phyloP scores from a whole-genome alignment of 2,329 filamentous ascomycete genomes.

The Chaetomium globosum region DNA sequence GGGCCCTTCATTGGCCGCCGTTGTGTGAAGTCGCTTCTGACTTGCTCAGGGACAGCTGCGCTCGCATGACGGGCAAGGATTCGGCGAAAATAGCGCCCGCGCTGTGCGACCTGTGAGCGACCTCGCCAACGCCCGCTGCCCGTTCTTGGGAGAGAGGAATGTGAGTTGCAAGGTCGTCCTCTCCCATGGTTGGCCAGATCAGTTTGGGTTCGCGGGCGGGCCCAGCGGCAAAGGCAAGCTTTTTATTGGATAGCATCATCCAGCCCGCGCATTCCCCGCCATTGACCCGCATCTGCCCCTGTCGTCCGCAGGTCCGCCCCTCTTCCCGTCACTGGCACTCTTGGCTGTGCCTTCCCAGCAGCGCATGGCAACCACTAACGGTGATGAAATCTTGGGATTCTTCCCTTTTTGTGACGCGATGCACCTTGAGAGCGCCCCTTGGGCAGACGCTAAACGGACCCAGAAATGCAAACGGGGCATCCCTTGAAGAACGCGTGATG shows the following conservation, averaged over 20 bases:
- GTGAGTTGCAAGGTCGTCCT: slow-evolving; percentile 35
- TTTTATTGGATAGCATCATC: slow-evolving; percentile 33
- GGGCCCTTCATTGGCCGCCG: slow-evolving; percentile 41
- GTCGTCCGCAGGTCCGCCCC: slow-evolving; percentile 16
- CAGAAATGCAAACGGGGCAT: slow-evolving; percentile 11
- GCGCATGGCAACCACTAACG: slow-evolving; percentile 1
- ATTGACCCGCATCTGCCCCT: slow-evolving; percentile 29
- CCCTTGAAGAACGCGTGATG: slow-evolving; percentile 12
- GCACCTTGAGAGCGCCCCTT: neutral
- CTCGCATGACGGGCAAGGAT: slow-evolving; percentile 44
- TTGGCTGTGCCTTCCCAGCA: slow-evolving; percentile 1
- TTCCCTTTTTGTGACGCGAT: neutral
- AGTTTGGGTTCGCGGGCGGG: slow-evolving; percentile 40
- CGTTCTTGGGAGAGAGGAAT: slow-evolving; percentile 34
- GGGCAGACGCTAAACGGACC: slow-evolving; percentile 1
- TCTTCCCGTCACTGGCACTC: slow-evolving; percentile 16
- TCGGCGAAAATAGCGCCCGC: slow-evolving; percentile 44
- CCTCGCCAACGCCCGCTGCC: slow-evolving; percentile 24
- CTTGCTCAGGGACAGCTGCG: slow-evolving; percentile 48
- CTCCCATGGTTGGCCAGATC: slow-evolving; percentile 48
- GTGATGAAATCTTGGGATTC: slow-evolving; percentile 2
- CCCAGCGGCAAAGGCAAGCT: slow-evolving; percentile 42
- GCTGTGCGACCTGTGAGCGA: slow-evolving; percentile 32
- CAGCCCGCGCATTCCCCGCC: slow-evolving; percentile 30
- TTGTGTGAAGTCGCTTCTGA: slow-evolving; percentile 47